Evolutionary conservation across 768 basidiomycete species (phyloP), one percentile per base, ranked within the genome.

Genomic region (Lactarius sp.): DNA sequence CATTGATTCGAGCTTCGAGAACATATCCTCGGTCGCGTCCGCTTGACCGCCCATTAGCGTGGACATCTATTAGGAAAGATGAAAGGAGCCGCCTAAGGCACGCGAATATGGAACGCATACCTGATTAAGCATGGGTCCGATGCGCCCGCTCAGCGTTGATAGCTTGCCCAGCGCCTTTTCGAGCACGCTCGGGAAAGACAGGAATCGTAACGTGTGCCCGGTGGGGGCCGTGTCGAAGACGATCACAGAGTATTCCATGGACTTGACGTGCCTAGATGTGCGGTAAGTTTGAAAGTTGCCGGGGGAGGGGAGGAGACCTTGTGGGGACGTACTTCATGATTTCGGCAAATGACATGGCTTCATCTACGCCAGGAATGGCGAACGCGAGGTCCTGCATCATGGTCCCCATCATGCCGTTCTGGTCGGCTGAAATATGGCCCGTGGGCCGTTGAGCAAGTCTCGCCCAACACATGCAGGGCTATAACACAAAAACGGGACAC

Each of bases 371-470:
- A 0, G 97, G 97, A 62, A 99, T 98, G 2, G 97, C 94, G 71
- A 99, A 99, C 0, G 97, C 97, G 50, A 99, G 83, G 77, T 99
- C 97, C 75, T 99, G 97, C 93, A 99, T 97, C 94, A 99, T 98
- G 66, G 89, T 86, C 52, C 94, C 94, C 96, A 98, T 98, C 80
- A 96, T 94, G 12, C 90, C 88, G 71, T 90, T 91, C 69, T 86
- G 84, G 73, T 92, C 91, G 63, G 91, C 90, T 93, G 70, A 6
- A 36, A n/a, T 22, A 33, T 37, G 6, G 12, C 5, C 4, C 4
- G n/a, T 22, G 14, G 27, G 12, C 22, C 42, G 22, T 46, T 44
- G 58, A 42, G 46, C 8, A 41, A 56, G 47, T 27, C 10, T 27
- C 27, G 20, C 22, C 47, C 2, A 47, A 33, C 34, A 34, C 34